Conservation (phyloP, 345 rosid species). For the Nephelium lappaceum region DNA sequence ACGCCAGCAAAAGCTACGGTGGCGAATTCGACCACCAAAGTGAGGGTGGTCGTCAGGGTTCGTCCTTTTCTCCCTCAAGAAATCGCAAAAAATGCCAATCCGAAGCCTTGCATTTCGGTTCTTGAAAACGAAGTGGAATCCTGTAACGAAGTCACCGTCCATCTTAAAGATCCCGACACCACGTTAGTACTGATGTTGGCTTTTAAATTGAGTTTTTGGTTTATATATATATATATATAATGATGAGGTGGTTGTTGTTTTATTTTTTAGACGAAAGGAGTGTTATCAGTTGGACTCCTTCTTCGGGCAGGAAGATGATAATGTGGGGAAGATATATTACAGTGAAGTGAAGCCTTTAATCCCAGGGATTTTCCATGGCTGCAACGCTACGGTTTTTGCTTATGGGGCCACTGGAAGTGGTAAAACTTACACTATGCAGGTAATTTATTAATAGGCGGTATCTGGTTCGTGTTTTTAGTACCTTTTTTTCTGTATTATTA, state of each 20-base stretch:
- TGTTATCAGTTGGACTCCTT: conserved; percentile 77
- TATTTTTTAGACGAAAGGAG: conserved; percentile 62
- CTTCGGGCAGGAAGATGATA: conserved; percentile 65
- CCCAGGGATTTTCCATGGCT: conserved; percentile 62
- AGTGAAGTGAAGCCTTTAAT: conserved; percentile 75
- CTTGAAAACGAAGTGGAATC: conserved; percentile 33
- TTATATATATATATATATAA: background rate
- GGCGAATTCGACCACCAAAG: conserved; percentile 43
- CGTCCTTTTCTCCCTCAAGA: conserved; percentile 77
- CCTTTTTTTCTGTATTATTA: background rate
- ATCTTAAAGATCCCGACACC: conserved; percentile 66
- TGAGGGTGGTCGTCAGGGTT: conserved; percentile 67
- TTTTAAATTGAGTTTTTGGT: background rate
- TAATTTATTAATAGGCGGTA: conserved; percentile 12
- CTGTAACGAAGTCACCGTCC: conserved; percentile 58
- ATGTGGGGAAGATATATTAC: conserved; percentile 62
- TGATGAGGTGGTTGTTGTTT: conserved; percentile 4
- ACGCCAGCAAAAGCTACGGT: conserved; percentile 25
- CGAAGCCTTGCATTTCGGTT: conserved; percentile 52
- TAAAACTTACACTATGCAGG: conserved; percentile 97
- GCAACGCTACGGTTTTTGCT: conserved; percentile 81
- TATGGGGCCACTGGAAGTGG: conserved; percentile 98
- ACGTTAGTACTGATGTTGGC: conserved; percentile 43
- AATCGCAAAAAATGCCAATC: conserved; percentile 32
- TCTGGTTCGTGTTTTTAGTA: background rate